Evolutionary conservation across 1,284 basidiomycete species (phyloP).

Genomic region (Megacollybia platyphylla): DNA sequence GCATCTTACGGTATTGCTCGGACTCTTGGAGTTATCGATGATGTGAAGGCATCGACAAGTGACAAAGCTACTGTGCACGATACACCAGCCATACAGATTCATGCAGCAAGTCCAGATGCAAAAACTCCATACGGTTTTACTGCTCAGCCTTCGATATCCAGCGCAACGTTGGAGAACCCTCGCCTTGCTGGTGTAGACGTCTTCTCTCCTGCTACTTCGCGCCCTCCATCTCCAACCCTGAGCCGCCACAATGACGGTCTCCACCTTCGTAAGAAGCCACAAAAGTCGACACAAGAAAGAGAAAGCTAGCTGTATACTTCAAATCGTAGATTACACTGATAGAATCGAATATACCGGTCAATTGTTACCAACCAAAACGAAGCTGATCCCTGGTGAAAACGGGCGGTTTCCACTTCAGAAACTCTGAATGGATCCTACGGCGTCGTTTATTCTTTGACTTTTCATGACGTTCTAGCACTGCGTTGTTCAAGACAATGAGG

Average conservation of each 20-base stretch:
- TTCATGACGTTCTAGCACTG: conserved; percentile 84
- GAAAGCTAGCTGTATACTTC: neutral
- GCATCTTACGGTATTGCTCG: conserved; percentile 74
- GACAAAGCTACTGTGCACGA: conserved; percentile 26
- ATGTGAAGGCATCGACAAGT: conserved; percentile 55
- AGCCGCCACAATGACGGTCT: conserved; percentile 14
- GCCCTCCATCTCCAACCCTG: conserved; percentile 50
- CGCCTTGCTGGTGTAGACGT: conserved; percentile 56
- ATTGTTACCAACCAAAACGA: conserved; percentile 68
- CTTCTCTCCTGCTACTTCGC: conserved; percentile 56
- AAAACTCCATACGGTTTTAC: conserved; percentile 10
- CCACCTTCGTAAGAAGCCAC: conserved; percentile 6
- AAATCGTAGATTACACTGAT: neutral
- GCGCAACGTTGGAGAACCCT: conserved; percentile 35
- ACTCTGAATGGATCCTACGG: conserved; percentile 70
- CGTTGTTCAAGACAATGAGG: conserved; percentile 86
- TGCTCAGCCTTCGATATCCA: conserved; percentile 33
- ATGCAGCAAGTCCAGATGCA: conserved; percentile 11
- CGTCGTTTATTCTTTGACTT: conserved; percentile 75
- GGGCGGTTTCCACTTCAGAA: conserved; percentile 88
- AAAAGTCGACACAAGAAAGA: neutral
- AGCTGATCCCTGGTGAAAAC: conserved; percentile 85
- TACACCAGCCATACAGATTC: conserved; percentile 19
- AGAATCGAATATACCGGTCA: neutral
- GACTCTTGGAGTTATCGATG: conserved; percentile 64